Evolutionary conservation across 108 stramenopile species (phyloP).

Genomic region (Aurantiochytrium sp.): DNA sequence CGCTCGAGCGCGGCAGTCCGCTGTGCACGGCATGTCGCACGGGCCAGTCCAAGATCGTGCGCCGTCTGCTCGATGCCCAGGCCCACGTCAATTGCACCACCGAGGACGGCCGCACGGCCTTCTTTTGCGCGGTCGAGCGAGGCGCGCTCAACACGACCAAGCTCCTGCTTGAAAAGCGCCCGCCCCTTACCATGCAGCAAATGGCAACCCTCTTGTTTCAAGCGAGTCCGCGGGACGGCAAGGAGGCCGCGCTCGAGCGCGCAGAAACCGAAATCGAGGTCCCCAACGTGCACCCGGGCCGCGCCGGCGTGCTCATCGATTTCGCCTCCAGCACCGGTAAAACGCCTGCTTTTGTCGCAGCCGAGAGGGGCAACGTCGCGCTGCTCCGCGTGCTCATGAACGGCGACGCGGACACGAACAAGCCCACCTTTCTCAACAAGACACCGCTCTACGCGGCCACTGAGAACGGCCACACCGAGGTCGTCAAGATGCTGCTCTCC

Average conservation of each 20-base stretch:
- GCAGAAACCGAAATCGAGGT: slow-evolving; percentile 17
- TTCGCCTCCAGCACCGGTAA: slow-evolving; percentile 18
- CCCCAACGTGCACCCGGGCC: not conserved
- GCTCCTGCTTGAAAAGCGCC: slow-evolving; percentile 15
- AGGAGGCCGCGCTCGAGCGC: not conserved
- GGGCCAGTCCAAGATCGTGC: slow-evolving; percentile 12
- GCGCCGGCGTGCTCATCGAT: not conserved
- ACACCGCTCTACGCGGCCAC: slow-evolving; percentile 20
- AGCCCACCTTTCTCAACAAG: slow-evolving; percentile 13
- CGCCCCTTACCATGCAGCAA: not conserved
- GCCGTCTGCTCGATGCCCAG: not conserved
- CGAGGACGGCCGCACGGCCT: not conserved
- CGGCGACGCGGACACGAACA: not conserved
- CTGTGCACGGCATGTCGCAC: not conserved
- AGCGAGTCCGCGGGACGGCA: not conserved
- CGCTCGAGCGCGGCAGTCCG: not conserved
- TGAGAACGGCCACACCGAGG: slow-evolving; percentile 9
- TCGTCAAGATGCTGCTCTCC: not conserved
- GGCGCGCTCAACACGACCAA: slow-evolving; percentile 15
- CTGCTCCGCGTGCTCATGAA: not conserved
- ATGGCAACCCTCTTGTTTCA: not conserved
- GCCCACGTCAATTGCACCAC: not conserved
- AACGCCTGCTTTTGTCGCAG: slow-evolving; percentile 1
- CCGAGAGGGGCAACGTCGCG: not conserved
- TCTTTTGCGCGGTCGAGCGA: slow-evolving; percentile 19